These are phyloP conservation scores for Ogataea hybrid DNA, from an alignment of 1,139 yeast genomes.

Conservation along the genomic window DNA sequence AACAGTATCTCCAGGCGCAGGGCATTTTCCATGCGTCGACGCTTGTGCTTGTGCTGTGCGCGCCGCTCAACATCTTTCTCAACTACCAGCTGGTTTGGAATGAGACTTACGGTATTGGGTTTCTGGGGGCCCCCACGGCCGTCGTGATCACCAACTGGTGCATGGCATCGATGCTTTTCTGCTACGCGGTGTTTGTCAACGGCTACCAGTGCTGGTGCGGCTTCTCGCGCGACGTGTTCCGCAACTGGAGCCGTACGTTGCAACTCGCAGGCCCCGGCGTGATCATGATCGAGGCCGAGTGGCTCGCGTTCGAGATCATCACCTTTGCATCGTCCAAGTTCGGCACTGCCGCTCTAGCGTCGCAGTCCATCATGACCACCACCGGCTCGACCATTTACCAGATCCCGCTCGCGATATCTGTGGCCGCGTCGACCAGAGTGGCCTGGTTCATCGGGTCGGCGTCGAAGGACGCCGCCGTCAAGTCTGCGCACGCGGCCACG, in stretches of 20 bases:
- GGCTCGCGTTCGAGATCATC: slow-evolving; percentile 66
- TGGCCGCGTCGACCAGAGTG: slow-evolving; percentile 72
- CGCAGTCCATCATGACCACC: slow-evolving; percentile 71
- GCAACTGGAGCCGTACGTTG: slow-evolving; percentile 52
- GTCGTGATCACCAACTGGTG: slow-evolving; percentile 69
- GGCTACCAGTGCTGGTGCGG: slow-evolving; percentile 61
- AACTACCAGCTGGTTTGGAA: slow-evolving; percentile 70
- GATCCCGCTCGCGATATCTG: slow-evolving; percentile 71
- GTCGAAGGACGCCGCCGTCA: slow-evolving; percentile 46
- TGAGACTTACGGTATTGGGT: slow-evolving; percentile 56
- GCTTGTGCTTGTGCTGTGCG: slow-evolving; percentile 61
- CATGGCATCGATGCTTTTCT: slow-evolving; percentile 51
- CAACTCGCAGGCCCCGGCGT: slow-evolving; percentile 59
- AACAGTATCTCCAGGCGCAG: slow-evolving; percentile 73
- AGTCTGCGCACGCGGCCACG: slow-evolving; percentile 42
- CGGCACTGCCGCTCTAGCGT: slow-evolving; percentile 67
- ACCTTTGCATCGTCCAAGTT: slow-evolving; percentile 61
- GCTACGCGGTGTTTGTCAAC: slow-evolving; percentile 46
- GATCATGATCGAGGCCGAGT: slow-evolving; percentile 65
- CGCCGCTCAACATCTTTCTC: slow-evolving; percentile 65
- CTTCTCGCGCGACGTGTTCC: slow-evolving; percentile 40
- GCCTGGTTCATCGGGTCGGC: slow-evolving; percentile 82
- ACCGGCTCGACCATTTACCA: slow-evolving; percentile 69
- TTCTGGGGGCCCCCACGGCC: slow-evolving; percentile 72
- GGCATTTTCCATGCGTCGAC: slow-evolving; percentile 81